Conservation (phyloP, 768 basidiomycete species). For the Tubosaeta brunneosetosa region DNA sequence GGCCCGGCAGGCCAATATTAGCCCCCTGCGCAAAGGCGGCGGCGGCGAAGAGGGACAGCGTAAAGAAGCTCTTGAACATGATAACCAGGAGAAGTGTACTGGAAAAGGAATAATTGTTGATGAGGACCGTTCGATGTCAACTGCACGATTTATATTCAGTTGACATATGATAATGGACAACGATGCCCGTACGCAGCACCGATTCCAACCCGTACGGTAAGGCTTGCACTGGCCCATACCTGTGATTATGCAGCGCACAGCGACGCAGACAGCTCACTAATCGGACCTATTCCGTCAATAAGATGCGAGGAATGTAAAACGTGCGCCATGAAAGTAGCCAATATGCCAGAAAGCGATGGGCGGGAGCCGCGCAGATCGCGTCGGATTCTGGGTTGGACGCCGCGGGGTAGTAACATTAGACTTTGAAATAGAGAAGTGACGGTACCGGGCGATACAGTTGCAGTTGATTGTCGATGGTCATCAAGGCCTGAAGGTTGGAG, state of each 20-base stretch:
- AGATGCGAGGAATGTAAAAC: not conserved
- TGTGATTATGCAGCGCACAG: not conserved
- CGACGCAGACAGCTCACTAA: not conserved
- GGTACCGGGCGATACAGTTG: too few species aligned
- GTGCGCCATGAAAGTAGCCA: not conserved
- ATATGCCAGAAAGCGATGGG: not conserved
- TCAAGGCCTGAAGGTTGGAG: too few species aligned
- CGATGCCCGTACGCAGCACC: constrained; percentile 1
- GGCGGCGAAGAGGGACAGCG: constrained; percentile 27
- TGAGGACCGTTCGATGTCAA: not conserved
- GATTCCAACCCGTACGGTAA: not conserved
- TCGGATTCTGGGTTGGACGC: not conserved
- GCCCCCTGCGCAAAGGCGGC: constrained; percentile 39
- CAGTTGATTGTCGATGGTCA: too few species aligned
- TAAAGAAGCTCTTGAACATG: constrained; percentile 17
- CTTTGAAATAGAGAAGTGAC: not conserved
- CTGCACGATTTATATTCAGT: constrained; percentile 6
- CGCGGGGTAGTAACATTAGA: not conserved
- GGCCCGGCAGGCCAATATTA: constrained; percentile 36
- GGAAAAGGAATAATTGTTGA: not conserved
- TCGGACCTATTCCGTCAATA: not conserved
- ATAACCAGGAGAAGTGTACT: not conserved
- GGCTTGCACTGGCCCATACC: not conserved
- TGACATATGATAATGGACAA: not conserved
- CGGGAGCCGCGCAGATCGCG: not conserved